These are phyloP conservation scores for Cladorrhinum sp. DNA, from an alignment of 2,329 filamentous ascomycete genomes.

Conservation along the genomic window DNA sequence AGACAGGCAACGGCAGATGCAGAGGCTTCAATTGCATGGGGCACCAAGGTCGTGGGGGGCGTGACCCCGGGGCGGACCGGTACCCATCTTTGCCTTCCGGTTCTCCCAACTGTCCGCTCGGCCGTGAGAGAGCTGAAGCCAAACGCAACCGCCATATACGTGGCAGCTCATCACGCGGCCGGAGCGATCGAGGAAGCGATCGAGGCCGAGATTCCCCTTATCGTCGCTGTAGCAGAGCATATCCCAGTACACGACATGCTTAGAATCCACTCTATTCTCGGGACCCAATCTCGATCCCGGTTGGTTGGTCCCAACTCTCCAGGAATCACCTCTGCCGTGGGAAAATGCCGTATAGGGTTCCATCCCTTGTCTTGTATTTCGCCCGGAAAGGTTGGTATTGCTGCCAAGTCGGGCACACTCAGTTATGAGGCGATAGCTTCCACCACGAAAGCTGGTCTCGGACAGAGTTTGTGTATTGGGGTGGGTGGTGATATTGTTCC, in stretches of 20 bases:
- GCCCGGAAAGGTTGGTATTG: slow-evolving; percentile 67
- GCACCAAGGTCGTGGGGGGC: slow-evolving; percentile 76
- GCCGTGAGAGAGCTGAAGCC: slow-evolving; percentile 69
- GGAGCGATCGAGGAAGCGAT: slow-evolving; percentile 76
- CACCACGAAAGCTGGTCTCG: slow-evolving; percentile 68
- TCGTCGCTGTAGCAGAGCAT: slow-evolving; percentile 77
- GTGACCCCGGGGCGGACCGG: slow-evolving; percentile 68
- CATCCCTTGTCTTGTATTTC: slow-evolving; percentile 74
- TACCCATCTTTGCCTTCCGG: slow-evolving; percentile 69
- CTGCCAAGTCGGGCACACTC: slow-evolving; percentile 76
- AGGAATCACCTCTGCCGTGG: slow-evolving; percentile 73
- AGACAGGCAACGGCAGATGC: slow-evolving; percentile 67
- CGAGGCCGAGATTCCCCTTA: slow-evolving; percentile 72
- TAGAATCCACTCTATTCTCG: slow-evolving; percentile 62
- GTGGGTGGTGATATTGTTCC: slow-evolving; percentile 75
- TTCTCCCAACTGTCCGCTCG: slow-evolving; percentile 65
- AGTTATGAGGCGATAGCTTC: slow-evolving; percentile 78
- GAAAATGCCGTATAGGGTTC: slow-evolving; percentile 68
- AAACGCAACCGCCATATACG: slow-evolving; percentile 76
- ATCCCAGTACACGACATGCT: slow-evolving; percentile 76
- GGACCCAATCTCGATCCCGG: slow-evolving; percentile 67
- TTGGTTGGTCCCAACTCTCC: slow-evolving; percentile 79
- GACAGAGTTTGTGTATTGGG: slow-evolving; percentile 73
- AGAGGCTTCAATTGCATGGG: slow-evolving; percentile 71
- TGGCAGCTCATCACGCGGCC: slow-evolving; percentile 70